These are phyloP conservation scores for Davidsoniella eucalypti DNA, from an alignment of 2,329 filamentous ascomycete genomes.

Conservation along the genomic window DNA sequence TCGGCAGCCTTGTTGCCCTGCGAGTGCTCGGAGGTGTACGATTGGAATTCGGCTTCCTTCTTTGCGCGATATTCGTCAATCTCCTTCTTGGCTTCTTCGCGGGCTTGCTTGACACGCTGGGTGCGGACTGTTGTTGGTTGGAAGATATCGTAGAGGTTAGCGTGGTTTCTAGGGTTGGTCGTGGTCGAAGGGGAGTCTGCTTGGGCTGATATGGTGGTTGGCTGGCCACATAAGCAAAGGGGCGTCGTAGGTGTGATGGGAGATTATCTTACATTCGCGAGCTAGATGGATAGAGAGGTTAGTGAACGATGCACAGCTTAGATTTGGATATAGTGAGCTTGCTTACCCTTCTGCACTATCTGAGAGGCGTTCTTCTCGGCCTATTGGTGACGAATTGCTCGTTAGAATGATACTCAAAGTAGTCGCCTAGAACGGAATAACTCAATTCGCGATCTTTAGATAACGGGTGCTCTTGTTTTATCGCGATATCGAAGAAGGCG, in stretches of 20 bases:
- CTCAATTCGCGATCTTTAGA: not conserved
- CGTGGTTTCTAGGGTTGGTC: not conserved
- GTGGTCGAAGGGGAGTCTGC: not conserved
- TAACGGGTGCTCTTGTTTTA: no score
- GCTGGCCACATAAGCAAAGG: not conserved
- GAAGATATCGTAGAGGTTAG: not conserved
- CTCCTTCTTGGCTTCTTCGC: slow-evolving; percentile 92
- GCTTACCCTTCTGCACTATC: slow-evolving; percentile 88
- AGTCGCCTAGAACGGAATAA: not conserved
- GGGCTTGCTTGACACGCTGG: slow-evolving; percentile 91
- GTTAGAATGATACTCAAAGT: not conserved
- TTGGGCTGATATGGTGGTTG: not conserved
- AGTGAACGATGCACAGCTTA: not conserved
- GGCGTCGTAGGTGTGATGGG: not conserved
- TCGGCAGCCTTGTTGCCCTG: slow-evolving; percentile 73
- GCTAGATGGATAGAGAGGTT: slow-evolving; percentile 30
- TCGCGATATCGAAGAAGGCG: no score
- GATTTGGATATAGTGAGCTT: no score
- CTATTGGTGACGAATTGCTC: slow-evolving; percentile 19
- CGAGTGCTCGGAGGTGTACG: slow-evolving; percentile 87
- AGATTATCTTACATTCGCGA: slow-evolving; percentile 58
- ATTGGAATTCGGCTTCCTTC: slow-evolving; percentile 91
- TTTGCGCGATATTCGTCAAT: slow-evolving; percentile 79
- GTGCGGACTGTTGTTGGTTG: slow-evolving; percentile 43
- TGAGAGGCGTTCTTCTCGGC: slow-evolving; percentile 97